Evolutionary conservation across 2,329 filamentous ascomycete genomes (phyloP), one percentile per base, ranked within the genome.

Genomic region (Epichloe scottii): DNA sequence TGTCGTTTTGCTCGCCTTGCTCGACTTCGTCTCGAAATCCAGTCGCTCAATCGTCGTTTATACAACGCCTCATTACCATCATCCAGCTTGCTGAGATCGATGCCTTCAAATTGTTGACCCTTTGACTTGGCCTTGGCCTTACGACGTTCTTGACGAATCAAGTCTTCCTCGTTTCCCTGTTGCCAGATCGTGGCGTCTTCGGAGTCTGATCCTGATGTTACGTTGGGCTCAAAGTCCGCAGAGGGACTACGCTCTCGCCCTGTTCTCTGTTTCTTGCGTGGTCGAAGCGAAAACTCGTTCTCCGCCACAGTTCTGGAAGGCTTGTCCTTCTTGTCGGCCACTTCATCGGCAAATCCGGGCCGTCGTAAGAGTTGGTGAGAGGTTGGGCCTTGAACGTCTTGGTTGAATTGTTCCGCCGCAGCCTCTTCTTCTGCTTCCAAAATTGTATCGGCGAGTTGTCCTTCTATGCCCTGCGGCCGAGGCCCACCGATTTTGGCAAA

Each of bases 51-150:
- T 41, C 93, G 80, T 43, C 72, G 71, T 60, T 88, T 85, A 63
- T 94, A 98, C 19, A 89, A 75, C 0, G 75, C 70, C 64, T 96
- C 90, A 53, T 95, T 85, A 0, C 93, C 94, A 64, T 98, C 93
- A 60, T 98, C 93, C 19, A 96, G 74, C 51, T 74, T 68, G 56
- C 71, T 75, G 19, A 81, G 60, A 57, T 80, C 73, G 11, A 79
- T 60, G 48, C 69, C 67, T 5, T 65, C 68, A 23, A 69, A 66
- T 12, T 68, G 68, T 2, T 58, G 54, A 7, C 59, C 58, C 21
- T 59, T 63, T 43, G 58, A 64, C 59, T 66, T 73, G 17, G 65
- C 66, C 52, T 69, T 67, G 35, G 68, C 72, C 53, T 73, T 75
- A n/a, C 66, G 66, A 5, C 62, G 64, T 52, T 68, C 60, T 21